Evolutionary conservation across 2,329 filamentous ascomycete species (phyloP), one percentile per base, ranked within the genome.

Genomic region (Beauveria pseudobassiana): DNA sequence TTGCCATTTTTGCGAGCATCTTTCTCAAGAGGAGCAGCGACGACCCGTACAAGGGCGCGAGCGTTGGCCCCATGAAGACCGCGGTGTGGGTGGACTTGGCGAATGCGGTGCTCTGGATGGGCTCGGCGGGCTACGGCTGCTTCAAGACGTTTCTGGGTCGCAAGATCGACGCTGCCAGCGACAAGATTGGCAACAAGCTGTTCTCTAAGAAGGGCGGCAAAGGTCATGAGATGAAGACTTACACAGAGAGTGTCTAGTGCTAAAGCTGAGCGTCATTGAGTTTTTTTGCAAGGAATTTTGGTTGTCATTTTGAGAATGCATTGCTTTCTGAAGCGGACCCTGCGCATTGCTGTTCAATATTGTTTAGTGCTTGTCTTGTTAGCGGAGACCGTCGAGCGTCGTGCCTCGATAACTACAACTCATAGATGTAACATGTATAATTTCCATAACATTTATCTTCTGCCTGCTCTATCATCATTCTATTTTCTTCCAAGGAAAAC

Each of bases 61-160:
- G 71, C 64, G 77, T 76, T 0, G 64, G 69, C 4, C 57, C 70
- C 7, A 91, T 91, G 89, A 87, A 88, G 74, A 79, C 82, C 64
- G 87, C 87, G 2, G 87, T 90, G 3, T 91, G 87, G 86, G 74
- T 91, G 28, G 87, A 91, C 70, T 70, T 91, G 28, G 77, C 85
- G 38, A 89, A 88, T 65, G 78, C 87, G 71, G 62, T 87, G 24
- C 73, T 92, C 49, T 92, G 89, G 88, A 73, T 86, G 14, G 64
- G 79, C 4, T 78, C 77, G 0, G 77, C 73, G 6, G 67, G 67
- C 6, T 80, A 79, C 43, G 78, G 78, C 30, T 71, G 64, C 53
- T 26, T 74, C 63, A 76, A 76, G 71, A 75, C 72, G 0, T 76
- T 73, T 63, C 56, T 79, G 48, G 75, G 77, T 0, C 75, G 76